Evolutionary conservation across 306 rosid species (phyloP), one percentile per base, ranked within the genome.

Genomic region (Notholithocarpus densiflorus): DNA sequence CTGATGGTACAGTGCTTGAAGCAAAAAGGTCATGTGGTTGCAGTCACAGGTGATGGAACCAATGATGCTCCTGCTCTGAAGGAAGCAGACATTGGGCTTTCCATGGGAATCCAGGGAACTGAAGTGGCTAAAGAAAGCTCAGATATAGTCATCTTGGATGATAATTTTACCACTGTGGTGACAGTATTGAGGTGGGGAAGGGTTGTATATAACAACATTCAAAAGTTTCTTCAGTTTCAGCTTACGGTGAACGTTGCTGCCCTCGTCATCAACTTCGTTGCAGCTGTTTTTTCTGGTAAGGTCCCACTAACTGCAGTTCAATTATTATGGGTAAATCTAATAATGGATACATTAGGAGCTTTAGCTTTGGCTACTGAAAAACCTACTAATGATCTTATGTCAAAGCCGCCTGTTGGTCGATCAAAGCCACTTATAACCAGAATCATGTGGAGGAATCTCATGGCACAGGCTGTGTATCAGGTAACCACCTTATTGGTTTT

Each of bases 291-390:
- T 2, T 80, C 83, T 0, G 71, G 79, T 5, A 80, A 80, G 59
- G 79, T 80, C n/a, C 79, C 79, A 1, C 32, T 80, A 27, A 80
- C 79, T 23, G 70, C 79, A 19, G 83, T 80, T 20, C 83, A 80
- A 57, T 32, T 80, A 24, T 68, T 80, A 27, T 80, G 83, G 83
- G 83, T 80, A 26, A 80, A 80, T 40, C 54, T 80, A n/a, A 80
- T 80, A 68, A 80, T 80, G 83, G 79, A 80, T 53, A 80, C 83
- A 18, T 20, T 80, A 56, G 83, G 83, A 80, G 83, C 83, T 74
- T 80, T 80, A 74, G 83, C 83, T 52, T 73, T 80, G 55, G 79
- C 83, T 21, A 80, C 79, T 0, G 83, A 74, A 51, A 53, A 23
- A 54, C 83, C 83, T 23, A 80, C 69, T 24, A n/a, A 66, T 18